phyloP scores from a whole-genome alignment of 2,329 filamentous ascomycete genomes.

The Aspergillus sp. region DNA sequence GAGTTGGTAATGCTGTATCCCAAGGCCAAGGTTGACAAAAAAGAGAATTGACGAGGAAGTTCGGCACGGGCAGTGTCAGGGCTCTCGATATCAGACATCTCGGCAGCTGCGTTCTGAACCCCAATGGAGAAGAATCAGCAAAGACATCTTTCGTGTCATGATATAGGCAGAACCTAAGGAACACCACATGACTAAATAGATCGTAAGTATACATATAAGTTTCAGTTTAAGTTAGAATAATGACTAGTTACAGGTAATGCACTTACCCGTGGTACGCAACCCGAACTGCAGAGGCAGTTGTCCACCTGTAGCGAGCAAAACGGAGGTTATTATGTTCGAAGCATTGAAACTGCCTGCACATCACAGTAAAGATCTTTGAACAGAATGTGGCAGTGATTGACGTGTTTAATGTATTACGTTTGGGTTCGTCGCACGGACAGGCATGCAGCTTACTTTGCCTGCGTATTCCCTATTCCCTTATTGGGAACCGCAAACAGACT shows the following conservation, averaged over 20 bases:
- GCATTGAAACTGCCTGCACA: too few species aligned
- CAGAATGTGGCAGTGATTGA: neutral
- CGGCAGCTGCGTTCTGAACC: neutral
- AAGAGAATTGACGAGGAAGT: slow-evolving; percentile 24
- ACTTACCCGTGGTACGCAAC: neutral
- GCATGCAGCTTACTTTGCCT: neutral
- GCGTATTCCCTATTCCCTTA: neutral
- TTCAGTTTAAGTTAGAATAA: neutral
- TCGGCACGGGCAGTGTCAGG: neutral
- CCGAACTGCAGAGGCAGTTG: neutral
- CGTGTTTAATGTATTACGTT: neutral
- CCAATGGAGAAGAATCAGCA: neutral
- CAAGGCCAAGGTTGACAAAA: slow-evolving; percentile 26
- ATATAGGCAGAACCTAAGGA: neutral
- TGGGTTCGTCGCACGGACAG: neutral
- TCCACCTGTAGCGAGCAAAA: too few species aligned
- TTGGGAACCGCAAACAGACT: too few species aligned
- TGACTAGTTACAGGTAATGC: neutral
- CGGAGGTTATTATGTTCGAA: too few species aligned
- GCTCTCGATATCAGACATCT: neutral
- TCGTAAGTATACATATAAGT: neutral
- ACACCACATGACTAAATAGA: neutral
- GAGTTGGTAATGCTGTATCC: slow-evolving; percentile 35
- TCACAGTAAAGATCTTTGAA: too few species aligned
- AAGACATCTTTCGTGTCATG: neutral